phyloP scores from a whole-genome alignment of 768 basidiomycete species.

The Ramaria rubella region DNA sequence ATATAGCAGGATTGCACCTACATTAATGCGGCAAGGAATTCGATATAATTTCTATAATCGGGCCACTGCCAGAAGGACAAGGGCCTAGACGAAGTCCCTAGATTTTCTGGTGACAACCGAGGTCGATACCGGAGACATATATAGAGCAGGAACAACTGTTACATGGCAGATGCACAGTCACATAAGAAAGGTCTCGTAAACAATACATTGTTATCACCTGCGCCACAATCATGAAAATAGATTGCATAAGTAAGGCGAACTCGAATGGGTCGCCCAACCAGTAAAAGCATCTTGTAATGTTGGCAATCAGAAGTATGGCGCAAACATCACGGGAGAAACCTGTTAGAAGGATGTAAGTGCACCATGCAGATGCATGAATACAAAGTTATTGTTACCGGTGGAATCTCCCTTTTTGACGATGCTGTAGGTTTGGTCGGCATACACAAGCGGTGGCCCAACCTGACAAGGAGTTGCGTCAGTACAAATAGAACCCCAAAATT shows the following conservation, averaged over 20 bases:
- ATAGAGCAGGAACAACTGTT: constrained; percentile 68
- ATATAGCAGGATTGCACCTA: constrained; percentile 26
- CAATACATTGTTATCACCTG: constrained; percentile 44
- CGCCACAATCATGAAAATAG: constrained; percentile 76
- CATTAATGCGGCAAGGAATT: constrained; percentile 78
- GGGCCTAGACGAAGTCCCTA: constrained; percentile 56
- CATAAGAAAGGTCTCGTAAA: constrained; percentile 14
- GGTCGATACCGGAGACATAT: constrained; percentile 76
- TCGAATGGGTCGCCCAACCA: constrained; percentile 83
- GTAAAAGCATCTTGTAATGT: constrained; percentile 86
- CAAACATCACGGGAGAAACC: constrained; percentile 86
- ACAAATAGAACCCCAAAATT: background rate
- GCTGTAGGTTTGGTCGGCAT: constrained; percentile 76
- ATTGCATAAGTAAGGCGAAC: constrained; percentile 69
- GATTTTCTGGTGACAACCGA: constrained; percentile 47
- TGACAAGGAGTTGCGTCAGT: background rate
- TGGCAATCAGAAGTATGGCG: constrained; percentile 78
- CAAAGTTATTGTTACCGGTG: constrained; percentile 8
- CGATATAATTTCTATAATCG: constrained; percentile 69
- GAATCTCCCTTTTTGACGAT: constrained; percentile 64
- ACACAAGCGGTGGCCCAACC: constrained; percentile 75
- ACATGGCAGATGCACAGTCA: constrained; percentile 15
- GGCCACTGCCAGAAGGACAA: constrained; percentile 85
- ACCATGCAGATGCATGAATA: background rate
- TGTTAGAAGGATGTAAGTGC: background rate